Evolutionary conservation across 805 yeast species (phyloP), one percentile per base, ranked within the genome.

Genomic region (Teunomyces stri): DNA sequence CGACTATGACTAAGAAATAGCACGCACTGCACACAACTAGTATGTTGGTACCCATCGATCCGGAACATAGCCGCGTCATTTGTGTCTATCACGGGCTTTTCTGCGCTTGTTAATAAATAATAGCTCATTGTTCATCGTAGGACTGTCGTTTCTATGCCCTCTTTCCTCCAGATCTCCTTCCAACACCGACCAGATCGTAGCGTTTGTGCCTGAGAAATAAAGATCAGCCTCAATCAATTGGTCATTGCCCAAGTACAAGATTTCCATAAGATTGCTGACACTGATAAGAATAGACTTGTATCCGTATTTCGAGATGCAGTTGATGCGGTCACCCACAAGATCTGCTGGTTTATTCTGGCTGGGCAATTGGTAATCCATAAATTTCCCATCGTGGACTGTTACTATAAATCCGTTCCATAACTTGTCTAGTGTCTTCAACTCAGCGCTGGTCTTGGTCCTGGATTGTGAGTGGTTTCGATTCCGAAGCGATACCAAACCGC

Each of bases 401-500:
- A 89, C 78, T 2, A 89, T 83, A 78, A 89, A 89, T 1, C 94
- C 95, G 62, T 88, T 91, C 94, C 95, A 87, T 9, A 50, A 20
- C 20, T 53, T 45, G 13, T 51, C 53, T 16, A 53, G 49, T 1
- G 54, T 36, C 7, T 27, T 41, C 11, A 28, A 36, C 20, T 42
- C 44, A 12, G 35, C 42, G 20, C 18, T 12, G 6, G 38, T 16
- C 30, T 20, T 22, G 7, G 22, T 11, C 15, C 28, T 37, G 3
- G 15, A 10, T 18, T 10, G 29, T 43, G 31, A 20, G 15, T 28
- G 51, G 31, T 43, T 52, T 25, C 66, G 48, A 1, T 56, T 50
- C 34, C 63, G 51, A 27, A 66, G 53, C 3, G 66, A 54, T 12
- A 38, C 44, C 36, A 59, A 43, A 5, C 61, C 58, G 7, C 56